phyloP scores from a whole-genome alignment of 345 rosid genomes.

The Ceriops zippeliana region DNA sequence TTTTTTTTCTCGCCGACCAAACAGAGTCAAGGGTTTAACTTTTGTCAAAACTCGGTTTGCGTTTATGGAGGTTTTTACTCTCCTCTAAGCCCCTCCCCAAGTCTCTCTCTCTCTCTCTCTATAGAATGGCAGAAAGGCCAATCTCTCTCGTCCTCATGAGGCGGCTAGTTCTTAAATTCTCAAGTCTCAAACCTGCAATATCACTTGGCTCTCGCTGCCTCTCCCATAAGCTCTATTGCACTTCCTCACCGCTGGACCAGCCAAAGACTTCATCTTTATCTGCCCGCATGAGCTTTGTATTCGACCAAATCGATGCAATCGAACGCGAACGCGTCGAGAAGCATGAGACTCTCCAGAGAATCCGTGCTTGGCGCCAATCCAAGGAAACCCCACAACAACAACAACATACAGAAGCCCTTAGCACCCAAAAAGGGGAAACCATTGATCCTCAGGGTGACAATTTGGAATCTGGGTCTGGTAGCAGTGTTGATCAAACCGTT shows the following conservation, averaged over 20 bases:
- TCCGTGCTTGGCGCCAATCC: constrained; percentile 89
- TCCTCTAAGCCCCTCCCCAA: too few relatives aligned
- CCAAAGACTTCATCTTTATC: constrained; percentile 73
- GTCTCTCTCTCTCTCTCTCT: neutral
- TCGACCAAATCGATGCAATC: constrained; percentile 82
- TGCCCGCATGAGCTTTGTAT: constrained; percentile 82
- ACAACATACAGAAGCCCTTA: constrained; percentile 6
- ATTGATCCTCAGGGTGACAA: constrained; percentile 4
- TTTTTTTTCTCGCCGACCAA: too few relatives aligned
- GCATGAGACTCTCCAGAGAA: constrained; percentile 73
- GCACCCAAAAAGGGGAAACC: constrained; percentile 7
- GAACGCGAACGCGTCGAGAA: constrained; percentile 62
- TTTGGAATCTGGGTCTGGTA: neutral
- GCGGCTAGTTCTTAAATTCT: constrained; percentile 33
- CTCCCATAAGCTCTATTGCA: constrained; percentile 30
- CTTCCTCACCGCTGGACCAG: constrained; percentile 21
- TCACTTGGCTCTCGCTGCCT: constrained; percentile 13
- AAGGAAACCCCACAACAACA: constrained; percentile 32
- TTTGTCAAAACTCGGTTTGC: neutral
- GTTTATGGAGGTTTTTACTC: constrained; percentile 23
- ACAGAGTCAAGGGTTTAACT: neutral
- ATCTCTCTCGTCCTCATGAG: constrained; percentile 49
- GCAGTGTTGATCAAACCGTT: neutral
- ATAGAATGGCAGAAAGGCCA: constrained; percentile 38
- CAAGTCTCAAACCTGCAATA: constrained; percentile 20